Evolutionary conservation across 208 protist genomes (phyloP).

Genomic region (Leishmania guyanensis): DNA sequence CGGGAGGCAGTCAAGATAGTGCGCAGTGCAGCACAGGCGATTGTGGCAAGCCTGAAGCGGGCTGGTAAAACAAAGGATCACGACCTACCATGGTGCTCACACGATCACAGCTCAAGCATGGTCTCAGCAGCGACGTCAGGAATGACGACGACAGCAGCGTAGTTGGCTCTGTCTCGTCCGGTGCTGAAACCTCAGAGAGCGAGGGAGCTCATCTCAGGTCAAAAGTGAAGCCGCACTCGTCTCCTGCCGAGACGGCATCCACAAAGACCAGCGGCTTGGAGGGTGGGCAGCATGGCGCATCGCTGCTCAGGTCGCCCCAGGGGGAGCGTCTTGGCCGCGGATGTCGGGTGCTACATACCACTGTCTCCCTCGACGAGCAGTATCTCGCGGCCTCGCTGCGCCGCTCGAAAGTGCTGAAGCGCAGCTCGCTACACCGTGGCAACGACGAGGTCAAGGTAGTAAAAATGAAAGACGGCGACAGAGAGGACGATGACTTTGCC

Average conservation of each 20-base stretch:
- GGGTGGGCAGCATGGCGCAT: neutral
- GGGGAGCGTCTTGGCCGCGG: constrained; percentile 66
- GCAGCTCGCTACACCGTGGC: neutral
- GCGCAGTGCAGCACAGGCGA: neutral
- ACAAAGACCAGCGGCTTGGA: neutral
- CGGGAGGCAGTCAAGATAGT: neutral
- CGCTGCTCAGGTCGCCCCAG: neutral
- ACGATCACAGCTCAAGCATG: constrained; percentile 19
- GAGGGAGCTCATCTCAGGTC: neutral
- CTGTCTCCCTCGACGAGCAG: constrained; percentile 47
- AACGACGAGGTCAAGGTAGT: neutral
- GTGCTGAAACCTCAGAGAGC: constrained; percentile 15
- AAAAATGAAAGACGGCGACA: neutral
- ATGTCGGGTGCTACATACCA: constrained; percentile 47
- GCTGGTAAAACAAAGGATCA: neutral
- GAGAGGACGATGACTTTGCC: constrained; percentile 21
- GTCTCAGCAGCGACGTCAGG: constrained; percentile 11
- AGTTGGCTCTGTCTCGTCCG: constrained; percentile 9
- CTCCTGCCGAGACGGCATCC: neutral
- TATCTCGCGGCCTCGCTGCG: constrained; percentile 35
- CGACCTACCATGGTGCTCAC: constrained; percentile 24
- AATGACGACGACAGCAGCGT: constrained; percentile 6
- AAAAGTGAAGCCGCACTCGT: neutral
- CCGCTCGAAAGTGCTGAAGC: constrained; percentile 3
- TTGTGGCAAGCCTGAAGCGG: neutral